Percentiles rank a stretch among this genome's conserved stretches.
phyloP scores from a whole-genome alignment of 352 stramenopile genomes.

The Globisporangium perplexum region DNA sequence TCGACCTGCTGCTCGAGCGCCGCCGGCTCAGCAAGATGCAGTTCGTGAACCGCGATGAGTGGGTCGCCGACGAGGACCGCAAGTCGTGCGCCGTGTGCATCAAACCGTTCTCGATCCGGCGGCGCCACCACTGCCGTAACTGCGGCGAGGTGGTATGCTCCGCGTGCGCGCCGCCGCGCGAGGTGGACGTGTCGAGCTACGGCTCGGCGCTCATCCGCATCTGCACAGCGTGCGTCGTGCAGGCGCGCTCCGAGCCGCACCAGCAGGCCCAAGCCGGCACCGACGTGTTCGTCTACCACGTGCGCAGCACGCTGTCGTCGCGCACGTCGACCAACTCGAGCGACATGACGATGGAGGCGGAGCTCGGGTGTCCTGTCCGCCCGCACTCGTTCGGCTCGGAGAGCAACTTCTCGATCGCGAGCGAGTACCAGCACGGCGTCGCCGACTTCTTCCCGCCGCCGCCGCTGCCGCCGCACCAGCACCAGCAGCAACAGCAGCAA shows the following conservation, averaged over 20 bases:
- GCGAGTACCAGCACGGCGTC: conserved; percentile 22
- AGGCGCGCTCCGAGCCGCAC: conserved; percentile 24
- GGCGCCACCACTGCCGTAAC: conserved; percentile 63
- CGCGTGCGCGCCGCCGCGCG: conserved; percentile 46
- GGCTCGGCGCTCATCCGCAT: conserved; percentile 40
- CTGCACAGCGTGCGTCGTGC: conserved; percentile 58
- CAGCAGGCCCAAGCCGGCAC: conserved; percentile 8
- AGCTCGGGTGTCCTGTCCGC: not conserved
- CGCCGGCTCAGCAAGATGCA: conserved; percentile 51
- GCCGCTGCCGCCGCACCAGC: not conserved
- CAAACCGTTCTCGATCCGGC: conserved; percentile 51
- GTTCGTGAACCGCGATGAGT: conserved; percentile 41
- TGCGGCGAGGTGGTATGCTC: conserved; percentile 75
- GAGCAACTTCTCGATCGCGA: conserved; percentile 55
- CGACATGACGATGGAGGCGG: not conserved
- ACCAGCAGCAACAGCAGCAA: no score
- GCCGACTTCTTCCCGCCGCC: not conserved
- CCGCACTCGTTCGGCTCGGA: conserved; percentile 30
- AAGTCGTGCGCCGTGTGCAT: conserved; percentile 59
- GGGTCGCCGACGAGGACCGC: conserved; percentile 51
- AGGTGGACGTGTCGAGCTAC: conserved; percentile 35
- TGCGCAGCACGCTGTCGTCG: conserved; percentile 26
- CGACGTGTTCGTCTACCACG: conserved; percentile 40
- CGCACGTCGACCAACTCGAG: conserved; percentile 22
- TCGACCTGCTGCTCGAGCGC: conserved; percentile 54